phyloP scores from a whole-genome alignment of 441 rosid species.

The Eutrema salsugineum region DNA sequence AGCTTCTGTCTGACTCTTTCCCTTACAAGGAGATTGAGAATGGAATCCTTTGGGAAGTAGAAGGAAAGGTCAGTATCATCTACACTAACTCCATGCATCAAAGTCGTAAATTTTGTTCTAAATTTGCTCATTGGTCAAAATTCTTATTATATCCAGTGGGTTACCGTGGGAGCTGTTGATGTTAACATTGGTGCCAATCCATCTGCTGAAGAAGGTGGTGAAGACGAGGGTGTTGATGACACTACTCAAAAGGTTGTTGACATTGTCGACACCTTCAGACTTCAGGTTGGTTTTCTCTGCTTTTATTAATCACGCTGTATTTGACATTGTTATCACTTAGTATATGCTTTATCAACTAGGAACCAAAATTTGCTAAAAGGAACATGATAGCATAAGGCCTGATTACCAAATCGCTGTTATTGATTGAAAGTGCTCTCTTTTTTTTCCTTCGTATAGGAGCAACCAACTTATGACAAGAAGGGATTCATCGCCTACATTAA shows the following conservation, averaged over 20 bases:
- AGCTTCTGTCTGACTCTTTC: constrained; percentile 94
- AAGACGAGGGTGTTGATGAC: constrained; percentile 94
- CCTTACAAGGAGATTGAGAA: constrained; percentile 76
- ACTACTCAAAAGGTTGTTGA: constrained; percentile 77
- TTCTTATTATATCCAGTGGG: constrained; percentile 53
- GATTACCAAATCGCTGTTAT: too few relatives aligned
- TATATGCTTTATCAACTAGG: too few relatives aligned
- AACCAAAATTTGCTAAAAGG: too few relatives aligned
- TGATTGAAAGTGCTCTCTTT: too few relatives aligned
- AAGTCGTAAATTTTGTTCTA: background rate
- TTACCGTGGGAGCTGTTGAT: constrained; percentile 65
- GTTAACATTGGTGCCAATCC: constrained; percentile 97
- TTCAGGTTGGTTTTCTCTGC: constrained; percentile 33
- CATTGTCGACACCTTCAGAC: constrained; percentile 96
- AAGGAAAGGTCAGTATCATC: constrained; percentile 65
- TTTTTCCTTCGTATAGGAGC: constrained; percentile 43
- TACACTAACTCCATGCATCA: background rate
- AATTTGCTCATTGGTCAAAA: background rate
- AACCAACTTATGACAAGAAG: constrained; percentile 92
- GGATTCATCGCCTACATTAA: constrained; percentile 62
- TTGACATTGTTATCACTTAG: too few relatives aligned
- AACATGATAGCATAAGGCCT: too few relatives aligned
- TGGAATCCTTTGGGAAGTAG: constrained; percentile 85
- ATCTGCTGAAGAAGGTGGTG: constrained; percentile 85
- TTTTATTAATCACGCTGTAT: too few relatives aligned